Base-by-base conservation (phyloP, 2,329 filamentous ascomycete genomes). In the Penicillium palitans region DNA sequence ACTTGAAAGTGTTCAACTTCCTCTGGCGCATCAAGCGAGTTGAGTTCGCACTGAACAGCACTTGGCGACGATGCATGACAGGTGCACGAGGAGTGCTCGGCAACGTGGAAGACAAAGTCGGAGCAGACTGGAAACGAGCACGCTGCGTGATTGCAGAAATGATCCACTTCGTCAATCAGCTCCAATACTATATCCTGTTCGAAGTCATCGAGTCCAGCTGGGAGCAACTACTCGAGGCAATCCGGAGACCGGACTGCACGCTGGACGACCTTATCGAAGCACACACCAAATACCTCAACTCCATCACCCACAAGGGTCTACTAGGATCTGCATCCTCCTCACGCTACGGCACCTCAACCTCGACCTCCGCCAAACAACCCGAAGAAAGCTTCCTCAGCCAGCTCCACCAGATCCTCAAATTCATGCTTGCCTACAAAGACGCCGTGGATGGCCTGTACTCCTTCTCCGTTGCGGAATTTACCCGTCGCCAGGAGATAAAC, bases 1-100 rank as follows among this genome's bases (percentile, higher is more conserved):
- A 99, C 72, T 87, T 99, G 67, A 98, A 98, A 73, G 91, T 99
- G 10, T 99, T 99, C 84, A 99, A 99, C 76, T 97, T 99, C 71
- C 83, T 99, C 3, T 99, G 95, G 93, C 89, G 95, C 62, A 91
- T 99, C 70, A 99, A 99, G 78, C 89, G 95, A 29, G 95, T 99
- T 52, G 95, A 99, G 71, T 99, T 98, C 70, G 93, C 91, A 0
- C 84, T 99, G 1, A 85, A 89, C 6, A 91, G 90, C 13, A 95
- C 91, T 41, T 99, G 95, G 93, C 87, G 95, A 57, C 90, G 93
- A 64, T 96, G 90, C 76, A 98, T 97, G 87, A 99, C 95, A 0
- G 95, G 95, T 45, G 87, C 93, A 4, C 85, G 95, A 60, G 92
- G 93, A n/a, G 92, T 98, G 0, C 84, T 99, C 7, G 88, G 90